A percentile compares a stretch with the other conserved stretches of the same genome.
phyloP scores from a whole-genome alignment of 495 filamentous ascomycete species.

The Amniculicola lignicola region DNA sequence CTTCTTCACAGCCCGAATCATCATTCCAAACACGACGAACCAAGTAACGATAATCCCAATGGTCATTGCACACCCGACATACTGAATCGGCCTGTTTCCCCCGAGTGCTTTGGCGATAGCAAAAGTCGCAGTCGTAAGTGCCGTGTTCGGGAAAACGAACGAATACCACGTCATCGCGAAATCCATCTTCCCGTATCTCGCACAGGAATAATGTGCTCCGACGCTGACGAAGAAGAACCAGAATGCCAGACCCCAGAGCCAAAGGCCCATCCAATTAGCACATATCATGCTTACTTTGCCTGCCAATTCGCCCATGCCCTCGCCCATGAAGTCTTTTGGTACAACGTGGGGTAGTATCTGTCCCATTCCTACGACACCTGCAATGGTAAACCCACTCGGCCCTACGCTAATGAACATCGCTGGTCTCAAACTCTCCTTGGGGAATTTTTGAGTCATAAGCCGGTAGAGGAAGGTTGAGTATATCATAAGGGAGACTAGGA shows the following conservation, averaged over 20 bases:
- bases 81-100: slow-evolving; percentile 48
- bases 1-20: slow-evolving; percentile 63
- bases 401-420: slow-evolving; percentile 86
- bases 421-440: slow-evolving; percentile 69
- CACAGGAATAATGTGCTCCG: slow-evolving; percentile 71
- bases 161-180: slow-evolving; percentile 90
- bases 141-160: slow-evolving; percentile 85
- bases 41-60: slow-evolving; percentile 63
- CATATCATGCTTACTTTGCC: slow-evolving; percentile 55
- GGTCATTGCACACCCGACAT: slow-evolving; percentile 66
- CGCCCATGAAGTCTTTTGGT: slow-evolving; percentile 57
- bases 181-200: slow-evolving; percentile 56
- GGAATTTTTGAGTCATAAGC: slow-evolving; percentile 88
- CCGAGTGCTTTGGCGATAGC: slow-evolving; percentile 54
- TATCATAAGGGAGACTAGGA: slow-evolving; percentile 80
- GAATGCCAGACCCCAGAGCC: slow-evolving; percentile 80
- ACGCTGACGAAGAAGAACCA: slow-evolving; percentile 85
- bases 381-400: slow-evolving; percentile 73
- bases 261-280: slow-evolving; percentile 62
- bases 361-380: slow-evolving; percentile 63
- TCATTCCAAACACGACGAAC: slow-evolving; percentile 64
- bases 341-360: slow-evolving; percentile 47
- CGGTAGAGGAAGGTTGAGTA: slow-evolving; percentile 83
- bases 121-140: slow-evolving; percentile 68
- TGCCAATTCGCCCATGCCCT: slow-evolving; percentile 49